Evolutionary conservation across 768 basidiomycete genomes (phyloP).

Genomic region (Lactarius sp.): DNA sequence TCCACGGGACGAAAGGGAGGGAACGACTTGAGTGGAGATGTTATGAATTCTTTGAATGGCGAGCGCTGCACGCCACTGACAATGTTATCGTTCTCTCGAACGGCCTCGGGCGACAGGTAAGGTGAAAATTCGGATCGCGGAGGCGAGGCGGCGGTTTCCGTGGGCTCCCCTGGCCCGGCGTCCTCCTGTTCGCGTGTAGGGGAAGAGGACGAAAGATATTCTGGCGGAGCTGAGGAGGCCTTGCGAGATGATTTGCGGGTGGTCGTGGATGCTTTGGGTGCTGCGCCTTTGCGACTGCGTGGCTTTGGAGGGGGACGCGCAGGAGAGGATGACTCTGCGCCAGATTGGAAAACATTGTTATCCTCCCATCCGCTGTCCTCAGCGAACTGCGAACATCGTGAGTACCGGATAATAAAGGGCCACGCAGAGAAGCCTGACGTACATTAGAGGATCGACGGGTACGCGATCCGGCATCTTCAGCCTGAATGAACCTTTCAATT

Average conservation of each 20-base stretch:
- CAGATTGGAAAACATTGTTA: slow-evolving; percentile 86
- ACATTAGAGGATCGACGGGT: slow-evolving; percentile 49
- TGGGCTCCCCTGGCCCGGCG: slow-evolving; percentile 2
- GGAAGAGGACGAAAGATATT: slow-evolving; percentile 33
- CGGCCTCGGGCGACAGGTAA: slow-evolving; percentile 39
- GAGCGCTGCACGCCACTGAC: slow-evolving; percentile 16
- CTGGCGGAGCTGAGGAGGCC: slow-evolving; percentile 68
- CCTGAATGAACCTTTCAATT: slow-evolving; percentile 30
- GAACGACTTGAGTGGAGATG: slow-evolving; percentile 8
- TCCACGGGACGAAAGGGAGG: slow-evolving; percentile 14
- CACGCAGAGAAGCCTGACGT: slow-evolving; percentile 1
- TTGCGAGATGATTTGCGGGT: slow-evolving; percentile 53
- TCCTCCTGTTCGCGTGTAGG: slow-evolving; percentile 15
- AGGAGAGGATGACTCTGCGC: slow-evolving; percentile 84
- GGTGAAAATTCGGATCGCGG: slow-evolving; percentile 58
- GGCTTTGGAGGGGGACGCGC: slow-evolving; percentile 52
- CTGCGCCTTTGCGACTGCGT: slow-evolving; percentile 36
- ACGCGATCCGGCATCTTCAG: slow-evolving; percentile 46
- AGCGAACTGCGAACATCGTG: slow-evolving; percentile 29
- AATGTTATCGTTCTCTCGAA: slow-evolving; percentile 31
- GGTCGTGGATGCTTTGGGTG: slow-evolving; percentile 36
- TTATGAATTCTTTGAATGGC: slow-evolving; percentile 19
- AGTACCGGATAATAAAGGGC: background rate
- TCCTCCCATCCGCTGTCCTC: slow-evolving; percentile 89
- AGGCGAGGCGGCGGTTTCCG: slow-evolving; percentile 31